phyloP scores from a whole-genome alignment of 306 rosid genomes.

The Vigna radiata region DNA sequence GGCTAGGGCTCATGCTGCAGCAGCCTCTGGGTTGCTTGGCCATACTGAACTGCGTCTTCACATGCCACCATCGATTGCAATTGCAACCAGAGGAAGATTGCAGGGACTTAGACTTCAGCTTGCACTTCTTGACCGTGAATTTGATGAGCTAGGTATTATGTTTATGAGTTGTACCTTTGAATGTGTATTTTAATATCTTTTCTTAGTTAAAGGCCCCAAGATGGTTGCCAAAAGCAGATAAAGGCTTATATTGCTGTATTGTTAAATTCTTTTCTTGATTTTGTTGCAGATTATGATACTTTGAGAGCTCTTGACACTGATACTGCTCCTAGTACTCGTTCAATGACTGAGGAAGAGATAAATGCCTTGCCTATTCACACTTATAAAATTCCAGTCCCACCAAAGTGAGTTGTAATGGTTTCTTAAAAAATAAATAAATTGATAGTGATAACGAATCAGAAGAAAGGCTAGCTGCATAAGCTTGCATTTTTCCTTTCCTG shows the following conservation, averaged over 20 bases:
- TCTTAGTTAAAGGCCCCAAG: not conserved
- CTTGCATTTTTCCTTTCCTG: not conserved
- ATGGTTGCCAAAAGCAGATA: not conserved
- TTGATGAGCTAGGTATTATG: slow-evolving; percentile 78
- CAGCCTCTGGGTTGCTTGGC: slow-evolving; percentile 84
- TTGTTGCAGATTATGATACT: slow-evolving; percentile 52
- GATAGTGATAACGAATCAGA: not conserved
- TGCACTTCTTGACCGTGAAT: slow-evolving; percentile 92
- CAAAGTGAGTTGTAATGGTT: slow-evolving; percentile 52
- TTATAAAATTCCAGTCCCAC: slow-evolving; percentile 49
- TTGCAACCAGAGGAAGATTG: slow-evolving; percentile 87
- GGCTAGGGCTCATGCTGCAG: slow-evolving; percentile 90
- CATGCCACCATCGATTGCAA: slow-evolving; percentile 85
- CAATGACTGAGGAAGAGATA: slow-evolving; percentile 70
- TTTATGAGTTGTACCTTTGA: slow-evolving; percentile 18
- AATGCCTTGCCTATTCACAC: slow-evolving; percentile 68
- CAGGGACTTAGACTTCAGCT: slow-evolving; percentile 98
- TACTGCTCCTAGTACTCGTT: slow-evolving; percentile 50
- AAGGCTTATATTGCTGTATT: not conserved
- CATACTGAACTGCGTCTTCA: slow-evolving; percentile 82
- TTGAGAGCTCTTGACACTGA: slow-evolving; percentile 46
- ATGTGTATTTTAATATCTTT: slow-evolving; percentile 27
- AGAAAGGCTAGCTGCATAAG: slow-evolving; percentile 1
- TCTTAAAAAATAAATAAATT: not conserved
- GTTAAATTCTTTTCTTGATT: slow-evolving; percentile 27